A percentile compares a stretch with the other conserved stretches of the same genome.
Evolutionary conservation across 2,329 filamentous ascomycete genomes (phyloP).

Genomic region (Diaporthe sp.): DNA sequence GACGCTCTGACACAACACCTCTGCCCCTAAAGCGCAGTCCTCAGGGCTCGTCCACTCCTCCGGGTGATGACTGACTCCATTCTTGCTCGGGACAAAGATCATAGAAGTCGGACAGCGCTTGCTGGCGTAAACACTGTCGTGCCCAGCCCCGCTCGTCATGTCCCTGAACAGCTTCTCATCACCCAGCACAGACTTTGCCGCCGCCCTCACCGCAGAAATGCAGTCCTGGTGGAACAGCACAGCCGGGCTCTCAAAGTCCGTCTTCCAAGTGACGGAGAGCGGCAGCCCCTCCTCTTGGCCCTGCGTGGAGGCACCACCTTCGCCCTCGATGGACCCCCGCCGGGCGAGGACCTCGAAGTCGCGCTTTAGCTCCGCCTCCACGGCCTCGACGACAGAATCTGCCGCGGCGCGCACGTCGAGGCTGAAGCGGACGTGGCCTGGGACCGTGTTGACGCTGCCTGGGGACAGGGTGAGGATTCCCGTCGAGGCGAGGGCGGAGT

Average conservation of each 20-base stretch:
- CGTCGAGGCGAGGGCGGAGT: constrained; percentile 75
- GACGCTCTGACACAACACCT: constrained; percentile 59
- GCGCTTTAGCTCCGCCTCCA: constrained; percentile 67
- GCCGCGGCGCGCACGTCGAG: constrained; percentile 75
- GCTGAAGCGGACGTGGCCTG: constrained; percentile 74
- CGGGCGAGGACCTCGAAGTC: constrained; percentile 72
- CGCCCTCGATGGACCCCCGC: constrained; percentile 64
- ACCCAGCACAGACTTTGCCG: constrained; percentile 69
- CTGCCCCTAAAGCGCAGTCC: constrained; percentile 68
- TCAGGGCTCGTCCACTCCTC: constrained; percentile 71
- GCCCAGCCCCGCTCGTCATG: constrained; percentile 58
- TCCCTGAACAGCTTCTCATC: constrained; percentile 54
- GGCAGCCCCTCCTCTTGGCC: constrained; percentile 55
- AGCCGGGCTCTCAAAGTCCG: constrained; percentile 73
- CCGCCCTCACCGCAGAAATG: constrained; percentile 72
- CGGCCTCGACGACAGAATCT: constrained; percentile 66
- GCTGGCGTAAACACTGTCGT: constrained; percentile 70
- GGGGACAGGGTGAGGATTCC: constrained; percentile 76
- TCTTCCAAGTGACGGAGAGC: constrained; percentile 64
- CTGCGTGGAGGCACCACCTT: constrained; percentile 39
- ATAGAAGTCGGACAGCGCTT: constrained; percentile 72
- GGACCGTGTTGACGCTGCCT: constrained; percentile 80
- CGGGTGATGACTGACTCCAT: constrained; percentile 74
- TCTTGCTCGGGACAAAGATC: constrained; percentile 75
- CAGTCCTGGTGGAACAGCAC: constrained; percentile 77